A percentile compares a stretch with the other conserved stretches of the same genome.
Conservation (phyloP, 2,329 filamentous ascomycete species). For the Cladobotryum mycophilum region DNA sequence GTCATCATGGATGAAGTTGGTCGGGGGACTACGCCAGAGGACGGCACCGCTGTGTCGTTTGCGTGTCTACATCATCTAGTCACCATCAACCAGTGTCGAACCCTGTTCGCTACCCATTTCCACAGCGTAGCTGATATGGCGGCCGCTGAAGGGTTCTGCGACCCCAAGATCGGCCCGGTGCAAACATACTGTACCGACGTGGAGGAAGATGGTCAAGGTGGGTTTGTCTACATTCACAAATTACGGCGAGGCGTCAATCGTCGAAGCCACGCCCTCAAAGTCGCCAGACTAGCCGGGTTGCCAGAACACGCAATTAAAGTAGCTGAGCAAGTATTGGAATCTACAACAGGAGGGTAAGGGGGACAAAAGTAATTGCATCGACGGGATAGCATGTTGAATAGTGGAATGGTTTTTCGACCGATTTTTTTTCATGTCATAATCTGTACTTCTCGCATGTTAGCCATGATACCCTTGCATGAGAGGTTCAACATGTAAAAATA, state of each 20-base stretch:
- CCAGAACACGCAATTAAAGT: conserved; percentile 65
- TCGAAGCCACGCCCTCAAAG: conserved; percentile 86
- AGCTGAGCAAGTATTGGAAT: conserved; percentile 40
- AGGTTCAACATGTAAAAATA: conserved; percentile 17
- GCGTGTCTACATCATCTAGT: conserved; percentile 82
- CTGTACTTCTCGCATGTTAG: conserved; percentile 27
- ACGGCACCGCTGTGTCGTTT: conserved; percentile 84
- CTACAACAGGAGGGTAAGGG: conserved; percentile 7
- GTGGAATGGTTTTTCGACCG: too few relatives aligned
- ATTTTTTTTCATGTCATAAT: too few relatives aligned
- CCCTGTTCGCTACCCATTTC: conserved; percentile 93
- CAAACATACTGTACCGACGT: conserved; percentile 87
- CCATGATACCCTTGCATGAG: conserved; percentile 28
- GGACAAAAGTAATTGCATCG: not conserved
- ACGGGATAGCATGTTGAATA: not conserved
- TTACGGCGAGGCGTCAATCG: conserved; percentile 77
- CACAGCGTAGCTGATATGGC: conserved; percentile 78
- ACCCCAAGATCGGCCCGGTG: conserved; percentile 37
- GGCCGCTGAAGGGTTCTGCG: conserved; percentile 39
- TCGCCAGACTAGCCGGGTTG: conserved; percentile 80
- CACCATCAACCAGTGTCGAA: conserved; percentile 67
- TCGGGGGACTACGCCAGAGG: conserved; percentile 85
- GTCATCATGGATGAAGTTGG: conserved; percentile 99
- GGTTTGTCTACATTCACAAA: conserved; percentile 82
- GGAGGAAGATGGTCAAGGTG: conserved; percentile 60